Evolutionary conservation across 805 yeast species (phyloP).

Genomic region (Phaffomyces opuntiae): DNA sequence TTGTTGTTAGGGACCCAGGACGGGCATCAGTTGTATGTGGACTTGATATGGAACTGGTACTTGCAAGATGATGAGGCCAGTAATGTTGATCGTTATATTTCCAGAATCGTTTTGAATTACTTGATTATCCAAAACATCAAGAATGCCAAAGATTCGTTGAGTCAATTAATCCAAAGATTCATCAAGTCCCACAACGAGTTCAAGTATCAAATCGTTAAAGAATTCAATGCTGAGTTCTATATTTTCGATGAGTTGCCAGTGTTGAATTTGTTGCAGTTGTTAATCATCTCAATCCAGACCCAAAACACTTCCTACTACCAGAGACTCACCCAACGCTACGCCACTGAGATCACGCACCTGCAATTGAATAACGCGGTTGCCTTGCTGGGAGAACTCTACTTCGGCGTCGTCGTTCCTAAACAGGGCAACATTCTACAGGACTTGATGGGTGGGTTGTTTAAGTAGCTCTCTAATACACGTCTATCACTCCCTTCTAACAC

Average conservation of each 20-base stretch:
- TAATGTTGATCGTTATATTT: slow-evolving; percentile 27
- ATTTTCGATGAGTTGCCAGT: slow-evolving; percentile 39
- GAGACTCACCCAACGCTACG: slow-evolving; percentile 46
- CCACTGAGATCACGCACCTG: slow-evolving; percentile 22
- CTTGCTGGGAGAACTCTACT: slow-evolving; percentile 54
- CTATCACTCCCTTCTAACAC: slow-evolving; percentile 26
- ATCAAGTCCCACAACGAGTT: slow-evolving; percentile 13
- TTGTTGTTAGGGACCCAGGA: slow-evolving; percentile 55
- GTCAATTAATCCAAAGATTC: slow-evolving; percentile 30
- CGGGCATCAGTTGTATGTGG: slow-evolving; percentile 38
- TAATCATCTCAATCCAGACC: slow-evolving; percentile 52
- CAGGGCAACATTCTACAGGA: slow-evolving; percentile 56
- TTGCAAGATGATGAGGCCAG: slow-evolving; percentile 19
- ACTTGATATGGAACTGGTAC: slow-evolving; percentile 41
- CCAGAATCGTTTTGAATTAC: slow-evolving; percentile 72
- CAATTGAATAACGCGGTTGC: slow-evolving; percentile 40
- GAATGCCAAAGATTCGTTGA: slow-evolving; percentile 40
- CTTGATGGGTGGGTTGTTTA: slow-evolving; percentile 74
- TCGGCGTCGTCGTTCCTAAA: slow-evolving; percentile 46
- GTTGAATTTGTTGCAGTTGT: slow-evolving; percentile 63
- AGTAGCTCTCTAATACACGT: no score
- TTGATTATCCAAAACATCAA: slow-evolving; percentile 59
- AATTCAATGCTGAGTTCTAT: slow-evolving; percentile 27
- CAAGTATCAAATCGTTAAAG: slow-evolving; percentile 20
- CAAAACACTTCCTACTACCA: slow-evolving; percentile 45